Evolutionary conservation across 768 basidiomycete species (phyloP).

Genomic region (Leccinum aurantiacum): DNA sequence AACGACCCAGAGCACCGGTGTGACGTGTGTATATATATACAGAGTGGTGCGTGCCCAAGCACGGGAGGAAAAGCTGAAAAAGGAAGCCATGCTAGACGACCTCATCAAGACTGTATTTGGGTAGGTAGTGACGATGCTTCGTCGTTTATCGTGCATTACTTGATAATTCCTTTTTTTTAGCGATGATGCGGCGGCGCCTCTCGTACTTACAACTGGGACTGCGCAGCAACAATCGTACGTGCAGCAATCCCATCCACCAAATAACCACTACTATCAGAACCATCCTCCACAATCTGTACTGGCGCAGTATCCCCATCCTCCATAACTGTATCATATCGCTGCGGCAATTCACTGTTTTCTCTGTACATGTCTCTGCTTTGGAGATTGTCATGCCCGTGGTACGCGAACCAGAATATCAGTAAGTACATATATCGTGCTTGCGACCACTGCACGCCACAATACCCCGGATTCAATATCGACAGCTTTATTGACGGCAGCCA

Average conservation of each 20-base stretch:
- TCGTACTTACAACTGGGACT: constrained; percentile 12
- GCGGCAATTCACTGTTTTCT: not conserved
- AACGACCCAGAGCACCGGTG: not conserved
- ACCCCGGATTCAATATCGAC: too few species aligned
- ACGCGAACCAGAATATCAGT: not conserved
- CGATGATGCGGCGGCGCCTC: constrained; percentile 26
- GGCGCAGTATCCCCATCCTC: constrained; percentile 16
- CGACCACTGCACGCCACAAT: not conserved
- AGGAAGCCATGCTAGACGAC: constrained; percentile 60
- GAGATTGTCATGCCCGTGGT: not conserved
- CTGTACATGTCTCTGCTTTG: not conserved
- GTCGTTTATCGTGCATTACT: not conserved
- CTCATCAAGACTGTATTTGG: constrained; percentile 51
- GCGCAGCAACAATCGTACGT: constrained; percentile 8
- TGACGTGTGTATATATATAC: not conserved
- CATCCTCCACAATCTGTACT: constrained; percentile 16
- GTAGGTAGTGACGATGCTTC: constrained; percentile 34
- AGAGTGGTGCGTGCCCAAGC: constrained; percentile 51
- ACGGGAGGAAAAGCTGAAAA: constrained; percentile 52
- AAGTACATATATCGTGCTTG: not conserved
- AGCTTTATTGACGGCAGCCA: not conserved
- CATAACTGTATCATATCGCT: constrained; percentile 6
- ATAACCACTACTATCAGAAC: constrained; percentile 11
- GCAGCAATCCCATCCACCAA: constrained; percentile 11
- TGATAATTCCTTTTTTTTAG: constrained; percentile 10